Percentiles rank a stretch among this genome's conserved stretches.
These are phyloP conservation scores for Sherardia arvensis DNA, from an alignment of 257 asterid genomes.

Conservation along the genomic window DNA sequence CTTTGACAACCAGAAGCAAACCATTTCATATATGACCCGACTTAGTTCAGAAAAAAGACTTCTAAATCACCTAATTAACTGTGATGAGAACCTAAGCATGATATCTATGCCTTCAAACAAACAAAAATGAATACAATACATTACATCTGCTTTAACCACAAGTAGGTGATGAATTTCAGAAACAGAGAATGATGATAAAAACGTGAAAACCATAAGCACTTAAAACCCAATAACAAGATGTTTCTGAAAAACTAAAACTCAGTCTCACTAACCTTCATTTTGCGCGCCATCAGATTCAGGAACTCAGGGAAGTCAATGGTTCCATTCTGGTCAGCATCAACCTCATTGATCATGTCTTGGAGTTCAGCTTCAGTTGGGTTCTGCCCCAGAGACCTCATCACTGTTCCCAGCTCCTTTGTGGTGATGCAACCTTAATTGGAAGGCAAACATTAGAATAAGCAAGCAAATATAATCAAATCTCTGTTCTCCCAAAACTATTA, in stretches of 20 bases:
- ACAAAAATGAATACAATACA: too few relatives aligned
- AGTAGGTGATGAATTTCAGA: background rate
- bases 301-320: slow-evolving; percentile 61
- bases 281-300: slow-evolving; percentile 61
- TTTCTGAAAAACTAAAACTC: background rate
- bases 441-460: background rate
- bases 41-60: background rate
- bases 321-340: slow-evolving; percentile 62
- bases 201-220: background rate
- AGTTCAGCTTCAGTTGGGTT: slow-evolving; percentile 62
- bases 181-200: background rate
- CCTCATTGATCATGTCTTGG: slow-evolving; percentile 56
- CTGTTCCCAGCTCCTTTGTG: slow-evolving; percentile 61
- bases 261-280: slow-evolving; percentile 35
- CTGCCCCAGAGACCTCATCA: slow-evolving; percentile 66
- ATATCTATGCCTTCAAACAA: background rate
- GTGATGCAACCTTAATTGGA: slow-evolving; percentile 45
- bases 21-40: background rate
- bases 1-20: background rate
- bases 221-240: background rate
- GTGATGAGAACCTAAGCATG: background rate
- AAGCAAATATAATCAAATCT: too few relatives aligned
- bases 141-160: background rate
- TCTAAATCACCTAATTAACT: background rate
- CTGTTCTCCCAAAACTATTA: too few relatives aligned